phyloP scores from a whole-genome alignment of 2,329 filamentous ascomycete genomes.

The Chlorencoelia australis region DNA sequence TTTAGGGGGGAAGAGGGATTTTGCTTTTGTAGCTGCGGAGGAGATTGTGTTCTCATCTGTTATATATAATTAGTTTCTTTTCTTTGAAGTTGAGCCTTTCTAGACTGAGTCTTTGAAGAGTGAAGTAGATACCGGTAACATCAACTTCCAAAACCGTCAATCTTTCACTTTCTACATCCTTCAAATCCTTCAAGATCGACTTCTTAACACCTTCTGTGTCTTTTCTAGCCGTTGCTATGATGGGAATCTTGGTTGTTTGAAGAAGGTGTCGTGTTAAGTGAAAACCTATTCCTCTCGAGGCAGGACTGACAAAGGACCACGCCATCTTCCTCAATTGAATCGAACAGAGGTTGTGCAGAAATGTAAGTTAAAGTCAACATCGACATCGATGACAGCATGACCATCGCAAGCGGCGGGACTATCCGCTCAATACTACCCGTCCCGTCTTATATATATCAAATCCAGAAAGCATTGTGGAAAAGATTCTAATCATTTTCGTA shows the following conservation, averaged over 20 bases:
- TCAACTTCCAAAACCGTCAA: conserved; percentile 44
- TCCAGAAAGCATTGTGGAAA: no score
- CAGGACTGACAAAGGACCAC: conserved; percentile 40
- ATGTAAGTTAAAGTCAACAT: background rate
- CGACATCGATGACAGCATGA: conserved; percentile 2
- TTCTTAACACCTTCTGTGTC: conserved; percentile 39
- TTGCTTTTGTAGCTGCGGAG: conserved; percentile 42
- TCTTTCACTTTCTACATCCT: conserved; percentile 33
- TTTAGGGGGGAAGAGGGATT: conserved; percentile 39
- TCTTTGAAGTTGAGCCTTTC: background rate
- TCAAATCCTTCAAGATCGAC: conserved; percentile 39
- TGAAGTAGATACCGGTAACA: conserved; percentile 40
- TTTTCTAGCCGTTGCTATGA: conserved; percentile 50
- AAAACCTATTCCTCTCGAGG: conserved; percentile 54
- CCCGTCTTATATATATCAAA: no score
- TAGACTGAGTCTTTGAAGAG: no score
- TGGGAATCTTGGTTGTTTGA: conserved; percentile 43
- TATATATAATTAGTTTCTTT: background rate
- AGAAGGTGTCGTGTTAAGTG: conserved; percentile 49
- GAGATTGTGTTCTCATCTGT: conserved; percentile 51
- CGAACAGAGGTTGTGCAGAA: background rate
- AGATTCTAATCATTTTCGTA: no score
- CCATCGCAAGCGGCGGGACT: no score
- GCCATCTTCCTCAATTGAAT: conserved; percentile 16
- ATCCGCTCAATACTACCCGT: no score